Conservation (phyloP, 2,329 filamentous ascomycete genomes). For the Exophiala sp. region DNA sequence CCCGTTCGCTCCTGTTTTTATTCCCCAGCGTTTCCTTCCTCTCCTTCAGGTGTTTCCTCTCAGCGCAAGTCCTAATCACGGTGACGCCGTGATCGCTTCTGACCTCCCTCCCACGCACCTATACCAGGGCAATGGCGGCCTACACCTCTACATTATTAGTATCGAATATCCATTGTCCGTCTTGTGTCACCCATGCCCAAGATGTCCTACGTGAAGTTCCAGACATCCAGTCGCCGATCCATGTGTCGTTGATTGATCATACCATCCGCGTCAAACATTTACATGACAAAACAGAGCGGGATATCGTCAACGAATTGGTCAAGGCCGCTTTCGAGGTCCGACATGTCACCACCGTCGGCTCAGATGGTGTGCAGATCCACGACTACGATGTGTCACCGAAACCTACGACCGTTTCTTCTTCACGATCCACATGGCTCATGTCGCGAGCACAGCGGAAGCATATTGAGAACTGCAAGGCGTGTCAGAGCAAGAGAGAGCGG, state of each 20-base stretch:
- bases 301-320: constrained; percentile 38
- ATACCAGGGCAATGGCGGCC: constrained; percentile 10
- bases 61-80: background rate
- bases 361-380: constrained; percentile 30
- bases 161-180: constrained; percentile 49
- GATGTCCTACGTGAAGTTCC: constrained; percentile 39
- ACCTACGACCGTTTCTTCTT: background rate
- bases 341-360: constrained; percentile 41
- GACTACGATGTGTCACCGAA: constrained; percentile 35
- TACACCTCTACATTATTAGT: constrained; percentile 41
- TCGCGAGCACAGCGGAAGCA: constrained; percentile 35
- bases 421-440: constrained; percentile 19
- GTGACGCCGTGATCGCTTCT: background rate
- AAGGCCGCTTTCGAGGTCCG: constrained; percentile 48
- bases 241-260: constrained; percentile 44
- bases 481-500: constrained; percentile 40
- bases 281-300: constrained; percentile 30
- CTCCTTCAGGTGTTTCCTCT: background rate
- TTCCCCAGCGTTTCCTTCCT: background rate
- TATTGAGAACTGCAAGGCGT: constrained; percentile 51
- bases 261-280: constrained; percentile 43
- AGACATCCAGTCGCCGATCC: constrained; percentile 34
- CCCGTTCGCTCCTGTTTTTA: background rate
- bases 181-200: constrained; percentile 45
- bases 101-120: background rate